Conservation (phyloP, 768 basidiomycete genomes). For the Dendrothele bispora region DNA sequence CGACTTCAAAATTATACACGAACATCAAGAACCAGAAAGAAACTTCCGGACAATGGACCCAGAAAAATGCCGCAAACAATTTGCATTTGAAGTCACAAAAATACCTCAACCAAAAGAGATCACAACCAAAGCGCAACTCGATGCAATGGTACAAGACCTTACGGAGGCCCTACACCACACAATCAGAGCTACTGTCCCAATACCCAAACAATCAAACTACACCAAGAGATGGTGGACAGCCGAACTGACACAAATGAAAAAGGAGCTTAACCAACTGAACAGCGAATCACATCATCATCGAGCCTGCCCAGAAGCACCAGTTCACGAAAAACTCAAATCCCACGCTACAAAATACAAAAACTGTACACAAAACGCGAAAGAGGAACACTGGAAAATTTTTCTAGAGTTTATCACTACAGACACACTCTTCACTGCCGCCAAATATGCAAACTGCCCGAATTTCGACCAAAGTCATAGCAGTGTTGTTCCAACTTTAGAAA, state of each 20-base stretch:
- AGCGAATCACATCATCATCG: not conserved
- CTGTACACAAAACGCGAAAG: slow-evolving; percentile 13
- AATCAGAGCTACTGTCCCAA: not conserved
- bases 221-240: not conserved
- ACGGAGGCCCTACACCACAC: not conserved
- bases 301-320: not conserved
- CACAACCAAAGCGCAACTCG: not conserved
- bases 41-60: not conserved
- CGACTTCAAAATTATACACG: no score
- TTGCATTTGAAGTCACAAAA: not conserved
- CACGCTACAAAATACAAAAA: not conserved
- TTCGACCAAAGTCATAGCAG: no score
- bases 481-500: not conserved
- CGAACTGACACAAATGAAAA: not conserved
- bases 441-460: not conserved
- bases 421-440: slow-evolving; percentile 14
- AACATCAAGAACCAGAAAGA: no score
- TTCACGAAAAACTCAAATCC: not conserved
- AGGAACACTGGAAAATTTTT: slow-evolving; percentile 20
- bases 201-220: not conserved
- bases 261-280: not conserved
- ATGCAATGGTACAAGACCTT: not conserved
- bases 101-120: not conserved
- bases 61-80: not conserved
- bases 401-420: slow-evolving; percentile 13